Conservation (phyloP, 192 early-diverging fungal species). For the Allomyces macrogynus region DNA sequence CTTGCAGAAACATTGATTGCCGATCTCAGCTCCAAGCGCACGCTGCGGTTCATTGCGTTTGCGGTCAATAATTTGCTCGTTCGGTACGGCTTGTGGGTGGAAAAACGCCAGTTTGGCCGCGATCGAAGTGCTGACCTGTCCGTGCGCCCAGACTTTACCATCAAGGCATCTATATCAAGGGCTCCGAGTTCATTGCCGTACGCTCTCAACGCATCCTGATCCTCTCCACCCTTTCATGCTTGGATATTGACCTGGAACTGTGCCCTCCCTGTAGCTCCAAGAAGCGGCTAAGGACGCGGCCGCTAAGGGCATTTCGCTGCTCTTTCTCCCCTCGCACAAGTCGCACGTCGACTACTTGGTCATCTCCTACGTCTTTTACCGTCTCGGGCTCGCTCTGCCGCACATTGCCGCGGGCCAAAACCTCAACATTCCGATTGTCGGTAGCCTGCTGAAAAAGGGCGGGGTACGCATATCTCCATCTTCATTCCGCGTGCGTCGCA, state of each 20-base stretch:
- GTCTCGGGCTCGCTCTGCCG: constrained; percentile 52
- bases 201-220: constrained; percentile 1
- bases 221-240: not conserved
- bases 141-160: constrained; percentile 40
- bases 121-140: too few species aligned
- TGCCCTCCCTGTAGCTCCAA: constrained; percentile 15
- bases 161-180: constrained; percentile 64
- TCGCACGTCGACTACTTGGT: constrained; percentile 74
- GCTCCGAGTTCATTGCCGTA: constrained; percentile 52
- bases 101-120: too few species aligned
- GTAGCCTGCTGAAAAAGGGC: constrained; percentile 32
- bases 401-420: constrained; percentile 75
- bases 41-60: constrained; percentile 42
- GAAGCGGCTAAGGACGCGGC: constrained; percentile 28
- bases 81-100: not conserved
- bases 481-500: too few species aligned
- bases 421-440: constrained; percentile 56
- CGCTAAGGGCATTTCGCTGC: constrained; percentile 46
- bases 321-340: constrained; percentile 67
- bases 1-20: not conserved
- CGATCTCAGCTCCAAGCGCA: constrained; percentile 3
- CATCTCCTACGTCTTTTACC: constrained; percentile 56
- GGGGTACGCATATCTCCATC: constrained; percentile 10
- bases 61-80: constrained; percentile 49
- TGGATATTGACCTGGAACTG: not conserved